Percentiles rank a stretch among this genome's conserved stretches.
Evolutionary conservation across 2,329 filamentous ascomycete genomes (phyloP).

Genomic region (Nannizziopsis arthrosporioides): DNA sequence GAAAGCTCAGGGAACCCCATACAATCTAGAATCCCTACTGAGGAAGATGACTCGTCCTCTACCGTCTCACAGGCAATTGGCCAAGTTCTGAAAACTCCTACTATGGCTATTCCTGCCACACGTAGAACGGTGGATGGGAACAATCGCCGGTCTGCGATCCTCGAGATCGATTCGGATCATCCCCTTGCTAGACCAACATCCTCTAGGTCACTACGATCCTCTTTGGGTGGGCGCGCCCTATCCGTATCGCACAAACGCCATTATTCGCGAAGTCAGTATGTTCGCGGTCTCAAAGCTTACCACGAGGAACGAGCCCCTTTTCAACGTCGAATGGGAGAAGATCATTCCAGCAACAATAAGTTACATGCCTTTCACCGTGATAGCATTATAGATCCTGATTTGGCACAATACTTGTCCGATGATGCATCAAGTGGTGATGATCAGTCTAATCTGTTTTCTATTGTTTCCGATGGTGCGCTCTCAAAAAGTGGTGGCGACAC

Average conservation of each 20-base stretch:
- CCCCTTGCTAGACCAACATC: slow-evolving; percentile 79
- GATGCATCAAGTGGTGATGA: slow-evolving; percentile 87
- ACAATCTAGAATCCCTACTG: slow-evolving; percentile 35
- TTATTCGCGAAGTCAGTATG: slow-evolving; percentile 74
- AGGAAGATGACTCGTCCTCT: slow-evolving; percentile 38
- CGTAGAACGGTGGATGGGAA: slow-evolving; percentile 58
- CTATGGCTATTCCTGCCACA: slow-evolving; percentile 55
- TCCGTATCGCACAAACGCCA: slow-evolving; percentile 73
- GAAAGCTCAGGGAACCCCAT: slow-evolving; percentile 43
- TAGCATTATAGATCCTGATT: slow-evolving; percentile 93
- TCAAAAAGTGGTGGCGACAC: slow-evolving; percentile 55
- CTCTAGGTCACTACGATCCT: slow-evolving; percentile 73
- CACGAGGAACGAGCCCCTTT: slow-evolving; percentile 80
- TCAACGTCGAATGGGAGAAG: slow-evolving; percentile 59
- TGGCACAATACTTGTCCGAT: slow-evolving; percentile 92
- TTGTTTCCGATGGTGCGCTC: slow-evolving; percentile 55
- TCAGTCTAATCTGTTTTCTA: slow-evolving; percentile 69
- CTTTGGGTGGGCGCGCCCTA: slow-evolving; percentile 56
- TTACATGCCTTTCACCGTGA: slow-evolving; percentile 94
- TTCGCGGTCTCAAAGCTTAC: slow-evolving; percentile 60
- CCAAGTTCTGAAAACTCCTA: slow-evolving; percentile 42
- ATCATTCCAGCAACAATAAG: slow-evolving; percentile 51
- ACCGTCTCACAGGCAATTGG: slow-evolving; percentile 38
- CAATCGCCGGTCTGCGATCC: slow-evolving; percentile 72
- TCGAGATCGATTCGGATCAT: slow-evolving; percentile 79